phyloP scores from a whole-genome alignment of 805 yeast genomes.

The Isabelozyma heimii region DNA sequence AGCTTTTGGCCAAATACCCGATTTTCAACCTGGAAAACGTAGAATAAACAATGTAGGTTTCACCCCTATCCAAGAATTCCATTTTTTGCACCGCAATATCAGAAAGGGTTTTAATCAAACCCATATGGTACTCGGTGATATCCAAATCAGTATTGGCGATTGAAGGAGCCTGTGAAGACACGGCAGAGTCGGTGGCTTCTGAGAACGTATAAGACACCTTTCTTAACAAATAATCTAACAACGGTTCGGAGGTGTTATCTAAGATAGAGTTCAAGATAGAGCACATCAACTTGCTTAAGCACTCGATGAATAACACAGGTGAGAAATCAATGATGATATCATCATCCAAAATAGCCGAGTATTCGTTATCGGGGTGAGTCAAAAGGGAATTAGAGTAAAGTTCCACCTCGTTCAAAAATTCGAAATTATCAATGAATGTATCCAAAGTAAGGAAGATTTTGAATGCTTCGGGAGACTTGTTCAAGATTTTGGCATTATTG shows the following conservation, averaged over 20 bases:
- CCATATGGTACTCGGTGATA: slow-evolving; percentile 21
- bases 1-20: slow-evolving; percentile 54
- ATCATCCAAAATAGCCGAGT: slow-evolving; percentile 15
- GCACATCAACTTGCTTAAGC: slow-evolving; percentile 33
- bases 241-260: slow-evolving; percentile 18
- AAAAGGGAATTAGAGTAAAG: slow-evolving; percentile 19
- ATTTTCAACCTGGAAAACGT: slow-evolving; percentile 45
- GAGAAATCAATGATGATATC: slow-evolving; percentile 30
- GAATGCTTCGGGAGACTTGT: slow-evolving; percentile 18
- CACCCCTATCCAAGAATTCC: slow-evolving; percentile 54
- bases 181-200: slow-evolving; percentile 12
- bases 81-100: slow-evolving; percentile 37
- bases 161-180: slow-evolving; percentile 12
- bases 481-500: slow-evolving; percentile 24
- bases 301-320: slow-evolving; percentile 34
- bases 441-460: slow-evolving; percentile 32
- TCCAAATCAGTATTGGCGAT: slow-evolving; percentile 8
- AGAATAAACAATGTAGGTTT: slow-evolving; percentile 52
- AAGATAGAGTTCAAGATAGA: slow-evolving; percentile 29
- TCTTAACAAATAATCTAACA: slow-evolving; percentile 26
- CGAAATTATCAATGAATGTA: slow-evolving; percentile 34
- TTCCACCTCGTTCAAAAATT: slow-evolving; percentile 37
- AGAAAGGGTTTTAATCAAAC: slow-evolving; percentile 25
- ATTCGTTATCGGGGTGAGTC: slow-evolving; percentile 12
- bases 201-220: slow-evolving; percentile 18